Evolutionary conservation across 495 filamentous ascomycete species (phyloP), one percentile per base, ranked within the genome.

Genomic region (Aspergillus steynii): DNA sequence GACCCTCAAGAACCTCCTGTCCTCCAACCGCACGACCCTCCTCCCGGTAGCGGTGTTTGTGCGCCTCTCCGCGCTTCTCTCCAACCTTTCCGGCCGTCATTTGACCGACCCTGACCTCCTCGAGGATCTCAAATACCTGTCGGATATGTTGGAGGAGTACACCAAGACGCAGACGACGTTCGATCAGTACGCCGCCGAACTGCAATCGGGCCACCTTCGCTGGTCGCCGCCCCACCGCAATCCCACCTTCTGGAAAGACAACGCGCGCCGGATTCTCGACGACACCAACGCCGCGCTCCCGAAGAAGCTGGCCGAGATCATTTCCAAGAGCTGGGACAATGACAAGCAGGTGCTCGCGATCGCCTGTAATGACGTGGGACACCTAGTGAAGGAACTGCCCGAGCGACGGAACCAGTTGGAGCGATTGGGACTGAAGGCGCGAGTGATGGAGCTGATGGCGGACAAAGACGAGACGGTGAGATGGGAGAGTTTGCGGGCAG

Each of bases 331-430:
- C 51, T 97, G 93, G 93, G 90, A 93, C 14, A 89, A 86, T 59
- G 96, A 98, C 74, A 97, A 96, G 80, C 90, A 95, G 67, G 94
- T 98, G 26, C 82, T 99, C 61, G 95, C 96, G 0, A 95, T 98
- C 71, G 96, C 89, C 26, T 97, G 93, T 75, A 97, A 97, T 68
- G 95, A 99, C 73, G 83, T 98, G 25, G 93, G 92, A 14, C 88
- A 80, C 59, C 77, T 99, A 56, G 94, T 99, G 28, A 92, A 90
- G 68, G 93, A 96, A 75, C 88, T 93, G 53, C 92, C 95, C 5
- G 94, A 96, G 76, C 90, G 88, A 74, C 80, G 93, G 63, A 74
- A 75, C 32, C 88, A 90, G 74, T 80, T 97, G 67, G 95, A 98
- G 82, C 92, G 88, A 72, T 68, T 92, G n/a, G 94, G 96, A 1